Base-by-base conservation (phyloP, 2,329 filamentous ascomycete species). In the Paramyrothecium sp. region DNA sequence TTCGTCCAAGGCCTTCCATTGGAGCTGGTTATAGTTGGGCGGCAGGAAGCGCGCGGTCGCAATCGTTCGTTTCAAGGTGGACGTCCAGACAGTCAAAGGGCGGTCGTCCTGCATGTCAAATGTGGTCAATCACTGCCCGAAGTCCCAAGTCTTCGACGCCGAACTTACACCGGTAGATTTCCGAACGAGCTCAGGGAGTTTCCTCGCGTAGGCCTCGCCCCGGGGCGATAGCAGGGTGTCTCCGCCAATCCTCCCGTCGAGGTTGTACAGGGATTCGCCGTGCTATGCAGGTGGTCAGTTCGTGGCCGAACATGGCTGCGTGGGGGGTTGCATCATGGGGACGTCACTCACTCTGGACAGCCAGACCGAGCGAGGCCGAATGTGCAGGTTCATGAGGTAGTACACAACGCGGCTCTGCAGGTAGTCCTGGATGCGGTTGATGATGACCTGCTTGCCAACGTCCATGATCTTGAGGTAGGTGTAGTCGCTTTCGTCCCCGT, bases 401-500 rank as follows among this genome's bases (percentile, higher is more conserved):
- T 99, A 99, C 50, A 99, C 94, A 49, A 99, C 89, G 57, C 95
- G 89, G 73, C 92, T 97, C 73, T 97, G 95, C 26, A 99, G 82
- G 70, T 99, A 99, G 75, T 99, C 95, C 71, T 92, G 89, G 69
- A 99, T 97, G 70, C 90, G 89, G 77, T 98, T 99, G 83, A 99
- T 98, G 69, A 98, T 95, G 70, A 98, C 93, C 69, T 96, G 92
- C 65, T 91, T 91, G 58, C 95, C 93, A 13, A 98, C 92, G 69
- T 99, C 89, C 82, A 98, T 96, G 70, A 99, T 89, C 77, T 99
- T 98, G 71, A 98, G 89, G 71, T 97, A 99, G 41, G 95, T 97
- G 67, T 95, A 86, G 65, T 94, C 82, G 65, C 85, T 86, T 79
- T 98, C 94, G 62, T 96, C 90, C 47, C 78, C 79, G 61, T 86